phyloP scores from a whole-genome alignment of 2,329 filamentous ascomycete genomes.

The Aspergillus uvarum region DNA sequence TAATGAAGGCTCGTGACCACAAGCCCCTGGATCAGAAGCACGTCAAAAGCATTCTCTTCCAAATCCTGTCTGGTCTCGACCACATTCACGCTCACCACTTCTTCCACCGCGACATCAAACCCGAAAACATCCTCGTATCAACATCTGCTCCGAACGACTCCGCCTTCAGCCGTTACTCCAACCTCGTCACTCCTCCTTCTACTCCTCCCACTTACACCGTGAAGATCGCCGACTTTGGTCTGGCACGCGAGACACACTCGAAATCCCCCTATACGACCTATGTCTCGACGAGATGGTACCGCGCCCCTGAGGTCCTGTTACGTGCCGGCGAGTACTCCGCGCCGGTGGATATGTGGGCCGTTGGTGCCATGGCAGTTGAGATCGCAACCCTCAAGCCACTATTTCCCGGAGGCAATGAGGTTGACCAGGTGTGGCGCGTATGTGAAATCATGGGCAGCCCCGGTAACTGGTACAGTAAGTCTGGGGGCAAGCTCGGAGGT shows the following conservation, averaged over 20 bases:
- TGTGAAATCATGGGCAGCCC: constrained; percentile 99
- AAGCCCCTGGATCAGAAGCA: constrained; percentile 86
- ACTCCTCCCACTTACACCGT: constrained; percentile 93
- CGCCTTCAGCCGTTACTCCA: constrained; percentile 88
- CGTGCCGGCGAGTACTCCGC: constrained; percentile 96
- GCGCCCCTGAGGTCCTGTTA: constrained; percentile 87
- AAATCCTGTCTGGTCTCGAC: constrained; percentile 93
- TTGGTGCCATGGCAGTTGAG: constrained; percentile 98
- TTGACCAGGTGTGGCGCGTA: constrained; percentile 97
- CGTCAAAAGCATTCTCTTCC: constrained; percentile 96
- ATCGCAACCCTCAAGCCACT: constrained; percentile 94
- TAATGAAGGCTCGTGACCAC: constrained; percentile 98
- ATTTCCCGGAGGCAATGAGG: constrained; percentile 96
- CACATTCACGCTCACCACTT: constrained; percentile 97
- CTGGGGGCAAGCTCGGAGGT: constrained; percentile 80
- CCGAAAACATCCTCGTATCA: constrained; percentile 96
- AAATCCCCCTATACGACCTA: constrained; percentile 97
- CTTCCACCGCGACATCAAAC: constrained; percentile 99
- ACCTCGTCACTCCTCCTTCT: constrained; percentile 88
- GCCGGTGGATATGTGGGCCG: constrained; percentile 96
- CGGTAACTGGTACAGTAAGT: constrained; percentile 95
- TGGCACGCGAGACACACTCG: constrained; percentile 95
- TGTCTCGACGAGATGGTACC: constrained; percentile 94
- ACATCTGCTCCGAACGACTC: constrained; percentile 84
- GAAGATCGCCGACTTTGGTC: constrained; percentile 97